Percentiles rank a stretch among this genome's conserved stretches.
phyloP scores from a whole-genome alignment of 2,329 filamentous ascomycete genomes.

The Thelonectria rubi region DNA sequence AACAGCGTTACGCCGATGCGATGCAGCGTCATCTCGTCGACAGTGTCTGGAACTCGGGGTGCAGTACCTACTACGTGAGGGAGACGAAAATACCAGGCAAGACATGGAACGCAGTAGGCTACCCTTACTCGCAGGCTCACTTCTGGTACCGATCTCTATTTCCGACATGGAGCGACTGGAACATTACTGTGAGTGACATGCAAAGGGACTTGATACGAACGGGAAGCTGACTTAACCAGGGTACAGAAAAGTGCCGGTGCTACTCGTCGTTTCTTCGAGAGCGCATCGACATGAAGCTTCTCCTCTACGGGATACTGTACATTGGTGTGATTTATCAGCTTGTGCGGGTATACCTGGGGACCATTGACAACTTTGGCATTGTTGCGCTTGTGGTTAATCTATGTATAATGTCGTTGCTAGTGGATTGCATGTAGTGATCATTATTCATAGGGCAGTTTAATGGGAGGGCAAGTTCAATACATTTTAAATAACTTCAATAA shows the following conservation, averaged over 20 bases:
- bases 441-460: no score
- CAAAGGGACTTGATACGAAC: background rate
- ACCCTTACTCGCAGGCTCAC: conserved; percentile 23
- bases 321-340: background rate
- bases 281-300: background rate
- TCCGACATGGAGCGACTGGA: conserved; percentile 21
- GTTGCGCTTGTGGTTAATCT: background rate
- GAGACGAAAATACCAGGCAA: background rate
- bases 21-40: conserved; percentile 46
- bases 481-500: background rate
- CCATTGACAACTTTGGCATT: background rate
- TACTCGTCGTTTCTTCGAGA: background rate
- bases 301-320: background rate
- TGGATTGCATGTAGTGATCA: no score
- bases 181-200: conserved; percentile 4
- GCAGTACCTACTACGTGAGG: conserved; percentile 46
- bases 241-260: background rate
- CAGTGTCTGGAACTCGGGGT: conserved; percentile 49
- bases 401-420: no score
- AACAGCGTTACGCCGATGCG: conserved; percentile 44
- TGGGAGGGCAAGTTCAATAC: no score
- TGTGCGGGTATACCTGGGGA: background rate
- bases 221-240: background rate
- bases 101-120: conserved; percentile 24
- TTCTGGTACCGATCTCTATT: conserved; percentile 27